Evolutionary conservation across 495 filamentous ascomycete genomes (phyloP).

Genomic region (Letharia columbiana): DNA sequence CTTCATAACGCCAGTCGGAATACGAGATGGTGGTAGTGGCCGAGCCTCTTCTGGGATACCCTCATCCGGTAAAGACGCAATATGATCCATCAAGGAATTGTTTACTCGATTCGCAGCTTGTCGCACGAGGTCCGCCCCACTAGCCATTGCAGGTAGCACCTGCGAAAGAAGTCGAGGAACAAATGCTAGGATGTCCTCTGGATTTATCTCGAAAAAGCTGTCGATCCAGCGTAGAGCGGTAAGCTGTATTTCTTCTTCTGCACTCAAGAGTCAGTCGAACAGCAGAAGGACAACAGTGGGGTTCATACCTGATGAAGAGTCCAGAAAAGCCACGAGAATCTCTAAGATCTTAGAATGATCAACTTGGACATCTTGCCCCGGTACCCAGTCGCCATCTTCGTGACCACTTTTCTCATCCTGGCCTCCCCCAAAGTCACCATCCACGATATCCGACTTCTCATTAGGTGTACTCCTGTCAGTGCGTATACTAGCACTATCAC

Average conservation of each 20-base stretch:
- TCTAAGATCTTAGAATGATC: constrained; percentile 87
- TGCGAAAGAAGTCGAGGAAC: constrained; percentile 85
- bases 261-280: constrained; percentile 8
- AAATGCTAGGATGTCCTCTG: constrained; percentile 93
- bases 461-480: constrained; percentile 43
- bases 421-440: constrained; percentile 49
- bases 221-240: constrained; percentile 94
- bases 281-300: not conserved
- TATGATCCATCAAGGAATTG: constrained; percentile 79
- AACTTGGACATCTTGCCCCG: constrained; percentile 92
- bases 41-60: constrained; percentile 34
- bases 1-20: constrained; percentile 33
- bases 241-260: constrained; percentile 82
- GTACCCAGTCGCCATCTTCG: constrained; percentile 85
- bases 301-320: constrained; percentile 64
- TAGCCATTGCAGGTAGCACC: constrained; percentile 89
- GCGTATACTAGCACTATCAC: constrained; percentile 51
- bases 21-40: constrained; percentile 33
- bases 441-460: constrained; percentile 43
- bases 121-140: constrained; percentile 77
- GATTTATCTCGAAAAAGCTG: constrained; percentile 91
- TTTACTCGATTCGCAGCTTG: constrained; percentile 85
- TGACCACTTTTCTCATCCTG: constrained; percentile 56
- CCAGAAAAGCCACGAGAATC: constrained; percentile 83
- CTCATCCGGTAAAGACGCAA: constrained; percentile 83